A percentile compares a stretch with the other conserved stretches of the same genome.
Conservation (phyloP, 495 filamentous ascomycete genomes). For the Terfezia claveryi region DNA sequence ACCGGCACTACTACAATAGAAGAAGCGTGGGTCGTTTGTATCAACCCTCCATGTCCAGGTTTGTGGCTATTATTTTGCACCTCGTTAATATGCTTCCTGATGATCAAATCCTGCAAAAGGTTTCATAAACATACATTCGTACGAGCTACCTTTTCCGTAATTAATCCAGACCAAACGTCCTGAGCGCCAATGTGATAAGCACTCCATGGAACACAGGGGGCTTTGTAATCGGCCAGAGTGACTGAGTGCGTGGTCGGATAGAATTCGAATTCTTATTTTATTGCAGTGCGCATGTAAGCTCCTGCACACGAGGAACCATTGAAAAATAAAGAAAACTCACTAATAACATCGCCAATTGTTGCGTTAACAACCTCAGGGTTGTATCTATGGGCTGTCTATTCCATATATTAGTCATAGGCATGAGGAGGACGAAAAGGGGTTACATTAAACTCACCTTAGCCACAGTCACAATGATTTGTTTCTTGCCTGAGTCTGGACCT, state of each 20-base stretch:
- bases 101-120: background rate
- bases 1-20: constrained; percentile 27
- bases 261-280: constrained; percentile 24
- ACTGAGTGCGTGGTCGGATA: constrained; percentile 31
- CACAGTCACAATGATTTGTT: background rate
- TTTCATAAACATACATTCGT: constrained; percentile 5
- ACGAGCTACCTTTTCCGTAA: constrained; percentile 11
- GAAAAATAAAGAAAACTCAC: background rate
- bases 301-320: no score
- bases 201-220: constrained; percentile 27
- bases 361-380: constrained; percentile 5
- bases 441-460: background rate
- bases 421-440: no score
- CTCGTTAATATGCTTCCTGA: background rate
- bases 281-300: no score
- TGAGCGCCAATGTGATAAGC: constrained; percentile 11
- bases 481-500: background rate
- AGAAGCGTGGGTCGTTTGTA: constrained; percentile 26
- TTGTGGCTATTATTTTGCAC: constrained; percentile 16
- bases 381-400: constrained; percentile 2
- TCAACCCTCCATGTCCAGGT: constrained; percentile 25
- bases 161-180: constrained; percentile 24
- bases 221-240: constrained; percentile 23
- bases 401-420: background rate
- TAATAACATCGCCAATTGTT: constrained; percentile 7